These are phyloP conservation scores for Aphanoascus verrucosus DNA, from an alignment of 2,329 filamentous ascomycete species.

Conservation along the genomic window DNA sequence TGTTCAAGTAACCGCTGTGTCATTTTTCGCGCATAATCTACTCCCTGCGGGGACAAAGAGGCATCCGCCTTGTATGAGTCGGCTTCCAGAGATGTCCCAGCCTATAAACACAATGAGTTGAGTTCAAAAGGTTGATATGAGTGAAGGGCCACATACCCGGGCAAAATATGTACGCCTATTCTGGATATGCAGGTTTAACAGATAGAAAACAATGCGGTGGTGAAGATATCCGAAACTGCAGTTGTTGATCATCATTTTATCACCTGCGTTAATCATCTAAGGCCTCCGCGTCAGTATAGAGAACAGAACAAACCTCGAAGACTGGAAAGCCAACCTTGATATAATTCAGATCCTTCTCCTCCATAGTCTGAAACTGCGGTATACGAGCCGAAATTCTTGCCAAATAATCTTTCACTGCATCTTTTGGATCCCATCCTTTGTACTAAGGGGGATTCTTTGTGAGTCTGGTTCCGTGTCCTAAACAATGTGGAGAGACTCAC, in stretches of 20 bases:
- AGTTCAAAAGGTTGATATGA: constrained; percentile 5
- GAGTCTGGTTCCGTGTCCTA: background rate
- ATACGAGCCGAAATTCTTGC: constrained; percentile 84
- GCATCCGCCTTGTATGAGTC: constrained; percentile 90
- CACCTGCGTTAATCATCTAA: constrained; percentile 89
- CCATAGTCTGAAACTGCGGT: constrained; percentile 92
- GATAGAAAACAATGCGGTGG: constrained; percentile 94
- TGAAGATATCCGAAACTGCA: constrained; percentile 93
- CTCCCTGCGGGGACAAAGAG: constrained; percentile 66
- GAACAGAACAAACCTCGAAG: background rate
- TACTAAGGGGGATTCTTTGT: constrained; percentile 49
- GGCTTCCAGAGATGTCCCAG: constrained; percentile 75
- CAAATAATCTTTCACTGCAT: constrained; percentile 85
- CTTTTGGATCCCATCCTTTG: constrained; percentile 78
- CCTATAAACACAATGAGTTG: constrained; percentile 28
- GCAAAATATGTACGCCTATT: constrained; percentile 87
- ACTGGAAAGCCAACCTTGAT: constrained; percentile 52
- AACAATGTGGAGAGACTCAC: constrained; percentile 41
- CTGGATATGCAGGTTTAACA: constrained; percentile 96
- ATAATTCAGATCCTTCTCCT: constrained; percentile 86
- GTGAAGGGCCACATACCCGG: constrained; percentile 40
- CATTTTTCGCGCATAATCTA: constrained; percentile 75
- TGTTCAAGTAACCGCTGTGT: constrained; percentile 71
- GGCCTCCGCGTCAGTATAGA: background rate
- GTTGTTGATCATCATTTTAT: constrained; percentile 91